A percentile compares a stretch with the other conserved stretches of the same genome.
phyloP scores from a whole-genome alignment of 2,329 filamentous ascomycete species.

The Trichoderma atrobrunneum region DNA sequence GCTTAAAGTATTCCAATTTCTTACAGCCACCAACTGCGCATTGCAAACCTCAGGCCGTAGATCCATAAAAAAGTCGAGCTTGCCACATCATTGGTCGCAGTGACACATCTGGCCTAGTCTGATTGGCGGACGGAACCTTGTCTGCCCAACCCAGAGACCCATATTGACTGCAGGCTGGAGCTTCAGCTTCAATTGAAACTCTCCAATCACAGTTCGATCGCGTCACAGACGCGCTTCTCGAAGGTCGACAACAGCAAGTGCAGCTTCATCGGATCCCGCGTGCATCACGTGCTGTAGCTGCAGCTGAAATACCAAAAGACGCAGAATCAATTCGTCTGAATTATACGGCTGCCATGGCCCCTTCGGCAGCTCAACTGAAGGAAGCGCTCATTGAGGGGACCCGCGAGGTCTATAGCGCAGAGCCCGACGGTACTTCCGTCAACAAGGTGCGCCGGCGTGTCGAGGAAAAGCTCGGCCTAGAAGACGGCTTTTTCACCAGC shows the following conservation, averaged over 20 bases:
- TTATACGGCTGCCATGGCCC: slow-evolving; percentile 35
- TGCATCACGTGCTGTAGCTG: background rate
- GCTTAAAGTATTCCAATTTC: background rate
- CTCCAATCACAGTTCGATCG: slow-evolving; percentile 14
- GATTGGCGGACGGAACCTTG: background rate
- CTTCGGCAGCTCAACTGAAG: slow-evolving; percentile 43
- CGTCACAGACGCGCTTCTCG: slow-evolving; percentile 21
- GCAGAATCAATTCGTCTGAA: background rate
- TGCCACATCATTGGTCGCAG: background rate
- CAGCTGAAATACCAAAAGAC: background rate
- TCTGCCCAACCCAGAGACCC: background rate
- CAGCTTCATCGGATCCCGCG: background rate
- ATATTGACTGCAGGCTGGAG: background rate
- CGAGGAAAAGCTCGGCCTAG: slow-evolving; percentile 48
- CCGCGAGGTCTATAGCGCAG: slow-evolving; percentile 42
- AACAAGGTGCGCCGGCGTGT: slow-evolving; percentile 54
- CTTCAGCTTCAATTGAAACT: slow-evolving; percentile 13
- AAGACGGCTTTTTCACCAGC: slow-evolving; percentile 49
- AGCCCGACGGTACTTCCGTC: slow-evolving; percentile 51
- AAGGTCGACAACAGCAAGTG: background rate
- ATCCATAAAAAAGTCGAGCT: background rate
- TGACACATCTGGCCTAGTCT: background rate
- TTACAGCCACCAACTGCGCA: background rate
- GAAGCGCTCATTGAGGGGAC: slow-evolving; percentile 47
- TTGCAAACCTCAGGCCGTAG: slow-evolving; percentile 7